Base-by-base conservation (phyloP, 306 rosid species). In the Trichosanthes cucumerina region DNA sequence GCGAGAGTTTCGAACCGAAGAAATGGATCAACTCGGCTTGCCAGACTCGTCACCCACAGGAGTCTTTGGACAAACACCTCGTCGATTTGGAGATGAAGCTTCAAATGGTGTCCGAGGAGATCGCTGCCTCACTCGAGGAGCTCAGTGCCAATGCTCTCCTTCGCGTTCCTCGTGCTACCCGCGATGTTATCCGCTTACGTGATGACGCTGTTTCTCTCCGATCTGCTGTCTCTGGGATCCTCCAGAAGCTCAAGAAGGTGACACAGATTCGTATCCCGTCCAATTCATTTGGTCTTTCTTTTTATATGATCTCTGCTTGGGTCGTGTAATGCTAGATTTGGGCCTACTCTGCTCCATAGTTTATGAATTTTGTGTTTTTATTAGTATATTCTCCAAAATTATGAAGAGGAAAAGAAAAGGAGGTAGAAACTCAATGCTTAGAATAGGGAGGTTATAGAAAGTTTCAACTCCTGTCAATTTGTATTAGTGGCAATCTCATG, bases 161-260 rank as follows among this genome's bases (percentile, higher is more conserved):
- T 79, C 98, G 97, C 26, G 92, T 96, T 0, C 99, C 99, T 2
- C 97, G 99, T 7, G 91, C 98, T 80, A 90, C 96, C 16, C 99
- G 98, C 2, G 99, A 96, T 28, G 93, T 92, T 76, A 81, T 93
- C 70, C 97, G 98, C 75, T 88, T 96, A 79, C 91, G 99, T 9
- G 99, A 96, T 46, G 99, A 96, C 11, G 96, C 97, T 77, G 88
- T 93, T 49, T 90, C 97, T 1, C 93, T 96, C 63, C 98, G 99
- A 39, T 88, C 94, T 28, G 89, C 93, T 52, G 91, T 90, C 38
- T 88, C 96, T 34, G 90, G 90, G 66, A 96, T 96, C 84, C 98
- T 96, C 72, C 96, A 83, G 75, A 92, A 88, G 87, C 96, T 96
- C 83, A 92, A 91, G 87, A 92, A 92, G 98, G 99, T 92, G 76